These are phyloP conservation scores for Sechiopsis laciniata DNA, from an alignment of 306 rosid genomes.

Conservation along the genomic window DNA sequence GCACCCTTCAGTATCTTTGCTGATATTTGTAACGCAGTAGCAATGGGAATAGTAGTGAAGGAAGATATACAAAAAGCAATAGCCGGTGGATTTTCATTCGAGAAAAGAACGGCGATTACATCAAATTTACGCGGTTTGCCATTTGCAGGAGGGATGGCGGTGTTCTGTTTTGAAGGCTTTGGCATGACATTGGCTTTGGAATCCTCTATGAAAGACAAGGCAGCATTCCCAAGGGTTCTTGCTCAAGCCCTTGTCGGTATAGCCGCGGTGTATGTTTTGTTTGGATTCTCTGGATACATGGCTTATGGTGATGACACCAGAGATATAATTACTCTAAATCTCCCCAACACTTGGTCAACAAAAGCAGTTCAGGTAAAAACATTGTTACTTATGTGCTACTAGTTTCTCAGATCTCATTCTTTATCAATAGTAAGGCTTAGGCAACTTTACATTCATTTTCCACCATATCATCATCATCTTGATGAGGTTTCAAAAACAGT, in stretches of 20 bases:
- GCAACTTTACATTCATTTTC: background rate
- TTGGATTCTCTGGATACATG: constrained; percentile 80
- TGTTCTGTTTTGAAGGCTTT: constrained; percentile 84
- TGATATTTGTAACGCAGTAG: constrained; percentile 62
- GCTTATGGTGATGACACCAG: constrained; percentile 82
- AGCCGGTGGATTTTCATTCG: constrained; percentile 43
- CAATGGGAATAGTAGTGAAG: constrained; percentile 73
- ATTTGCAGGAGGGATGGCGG: constrained; percentile 79
- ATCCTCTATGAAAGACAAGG: constrained; percentile 41
- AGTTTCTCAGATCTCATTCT: background rate
- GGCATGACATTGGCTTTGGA: constrained; percentile 87
- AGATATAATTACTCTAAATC: constrained; percentile 79
- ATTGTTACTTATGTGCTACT: background rate
- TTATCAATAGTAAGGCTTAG: background rate
- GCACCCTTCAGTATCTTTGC: constrained; percentile 90
- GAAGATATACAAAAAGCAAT: constrained; percentile 51
- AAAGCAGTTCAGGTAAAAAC: constrained; percentile 61
- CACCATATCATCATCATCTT: background rate
- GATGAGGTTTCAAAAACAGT: background rate
- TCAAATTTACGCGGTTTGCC: constrained; percentile 76
- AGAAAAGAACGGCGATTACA: constrained; percentile 54
- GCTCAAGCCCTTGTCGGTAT: constrained; percentile 75
- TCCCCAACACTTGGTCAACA: constrained; percentile 71
- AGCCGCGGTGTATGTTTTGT: constrained; percentile 50
- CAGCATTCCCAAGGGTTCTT: constrained; percentile 53